These are phyloP conservation scores for Colletotrichum godetiae DNA, from an alignment of 2,329 filamentous ascomycete species.

Conservation along the genomic window DNA sequence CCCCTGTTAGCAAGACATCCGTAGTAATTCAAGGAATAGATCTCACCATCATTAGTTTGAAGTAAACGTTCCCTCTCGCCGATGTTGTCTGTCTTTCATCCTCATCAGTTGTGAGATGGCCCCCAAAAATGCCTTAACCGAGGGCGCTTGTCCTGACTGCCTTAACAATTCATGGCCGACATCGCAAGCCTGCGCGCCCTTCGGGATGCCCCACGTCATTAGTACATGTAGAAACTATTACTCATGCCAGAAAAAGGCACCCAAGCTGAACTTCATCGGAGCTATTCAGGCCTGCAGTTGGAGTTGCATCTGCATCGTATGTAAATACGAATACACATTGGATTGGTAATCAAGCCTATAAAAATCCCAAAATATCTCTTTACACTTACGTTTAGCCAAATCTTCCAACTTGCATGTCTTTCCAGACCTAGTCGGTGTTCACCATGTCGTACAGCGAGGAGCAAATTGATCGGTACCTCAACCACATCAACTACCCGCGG, in stretches of 20 bases:
- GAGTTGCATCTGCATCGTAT: not conserved
- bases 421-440: not conserved
- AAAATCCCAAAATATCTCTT: not conserved
- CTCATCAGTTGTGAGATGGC: not conserved
- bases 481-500: slow-evolving; percentile 43
- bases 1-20: too few species aligned
- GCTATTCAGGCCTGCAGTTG: not conserved
- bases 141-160: not conserved
- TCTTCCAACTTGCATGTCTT: not conserved
- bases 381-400: too few species aligned
- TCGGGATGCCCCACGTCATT: not conserved
- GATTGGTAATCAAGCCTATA: not conserved
- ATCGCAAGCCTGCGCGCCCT: not conserved
- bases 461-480: slow-evolving; percentile 45
- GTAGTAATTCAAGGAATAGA: too few species aligned
- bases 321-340: not conserved
- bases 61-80: too few species aligned
- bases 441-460: slow-evolving; percentile 39
- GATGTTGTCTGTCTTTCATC: too few species aligned
- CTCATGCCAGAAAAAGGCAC: not conserved
- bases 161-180: not conserved
- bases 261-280: not conserved
- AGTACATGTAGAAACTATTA: not conserved
- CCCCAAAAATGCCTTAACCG: not conserved
- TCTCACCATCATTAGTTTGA: too few species aligned